Evolutionary conservation across 2,329 filamentous ascomycete genomes (phyloP).

Genomic region (Fusarium sterilihyphosum): DNA sequence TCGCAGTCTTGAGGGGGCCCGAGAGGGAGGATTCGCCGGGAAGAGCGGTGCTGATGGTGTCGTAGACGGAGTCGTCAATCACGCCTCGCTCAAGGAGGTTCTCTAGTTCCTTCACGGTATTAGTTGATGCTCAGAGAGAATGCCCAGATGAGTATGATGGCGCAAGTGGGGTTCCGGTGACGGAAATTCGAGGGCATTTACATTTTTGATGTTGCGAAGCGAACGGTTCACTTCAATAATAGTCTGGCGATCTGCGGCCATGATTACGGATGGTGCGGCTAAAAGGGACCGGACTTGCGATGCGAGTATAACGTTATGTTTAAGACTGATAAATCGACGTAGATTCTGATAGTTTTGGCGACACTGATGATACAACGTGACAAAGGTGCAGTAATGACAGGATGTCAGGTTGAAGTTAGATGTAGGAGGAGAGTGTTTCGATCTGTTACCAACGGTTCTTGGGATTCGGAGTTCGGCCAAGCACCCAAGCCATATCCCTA

Average conservation of each 20-base stretch:
- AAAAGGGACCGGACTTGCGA: constrained; percentile 1
- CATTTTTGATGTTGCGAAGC: constrained; percentile 86
- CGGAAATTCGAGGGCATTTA: constrained; percentile 49
- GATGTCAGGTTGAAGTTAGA: constrained; percentile 13
- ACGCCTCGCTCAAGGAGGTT: constrained; percentile 84
- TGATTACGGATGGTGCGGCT: constrained; percentile 42
- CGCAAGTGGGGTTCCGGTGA: no score
- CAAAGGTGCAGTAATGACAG: constrained; percentile 8
- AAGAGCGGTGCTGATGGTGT: constrained; percentile 77
- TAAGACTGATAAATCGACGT: neutral
- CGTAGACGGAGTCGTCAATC: constrained; percentile 79
- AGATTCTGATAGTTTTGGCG: neutral
- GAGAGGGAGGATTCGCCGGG: constrained; percentile 74
- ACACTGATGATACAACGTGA: constrained; percentile 2
- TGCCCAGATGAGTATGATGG: neutral
- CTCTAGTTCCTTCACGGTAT: constrained; percentile 78
- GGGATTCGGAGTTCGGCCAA: constrained; percentile 10
- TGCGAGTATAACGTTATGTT: neutral
- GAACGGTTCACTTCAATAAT: constrained; percentile 82
- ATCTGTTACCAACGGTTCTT: constrained; percentile 2
- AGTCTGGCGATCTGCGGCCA: constrained; percentile 64
- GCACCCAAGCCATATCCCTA: constrained; percentile 13
- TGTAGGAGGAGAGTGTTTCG: constrained; percentile 21
- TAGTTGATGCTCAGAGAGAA: neutral
- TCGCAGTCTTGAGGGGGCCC: constrained; percentile 55